These are phyloP conservation scores for Blastobotrys arbuscula DNA, from an alignment of 1,139 yeast species.

Conservation along the genomic window DNA sequence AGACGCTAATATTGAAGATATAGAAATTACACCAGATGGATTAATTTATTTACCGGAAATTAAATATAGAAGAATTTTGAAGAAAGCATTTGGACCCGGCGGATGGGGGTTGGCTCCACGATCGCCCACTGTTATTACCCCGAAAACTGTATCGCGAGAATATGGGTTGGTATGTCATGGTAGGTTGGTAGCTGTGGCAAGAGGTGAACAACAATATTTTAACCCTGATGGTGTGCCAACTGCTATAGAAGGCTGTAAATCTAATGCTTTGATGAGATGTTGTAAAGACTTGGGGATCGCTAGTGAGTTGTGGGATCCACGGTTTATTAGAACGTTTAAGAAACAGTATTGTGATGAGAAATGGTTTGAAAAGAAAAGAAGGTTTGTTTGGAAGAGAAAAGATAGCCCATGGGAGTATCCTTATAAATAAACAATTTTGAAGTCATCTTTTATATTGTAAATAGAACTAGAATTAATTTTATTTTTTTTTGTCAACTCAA, in stretches of 20 bases:
- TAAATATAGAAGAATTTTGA: slow-evolving; percentile 82
- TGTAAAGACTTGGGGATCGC: slow-evolving; percentile 97
- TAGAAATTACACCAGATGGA: slow-evolving; percentile 96
- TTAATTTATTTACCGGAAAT: slow-evolving; percentile 87
- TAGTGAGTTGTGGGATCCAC: slow-evolving; percentile 95
- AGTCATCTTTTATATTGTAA: neutral
- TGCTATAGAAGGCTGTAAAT: slow-evolving; percentile 95
- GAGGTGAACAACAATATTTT: slow-evolving; percentile 95
- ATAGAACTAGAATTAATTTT: slow-evolving; percentile 4
- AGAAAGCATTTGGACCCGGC: slow-evolving; percentile 94
- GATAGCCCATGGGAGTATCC: slow-evolving; percentile 74
- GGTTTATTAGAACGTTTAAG: slow-evolving; percentile 77
- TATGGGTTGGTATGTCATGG: slow-evolving; percentile 86
- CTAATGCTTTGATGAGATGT: slow-evolving; percentile 95
- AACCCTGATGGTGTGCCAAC: slow-evolving; percentile 85
- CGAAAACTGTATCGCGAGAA: slow-evolving; percentile 68
- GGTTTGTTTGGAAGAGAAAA: slow-evolving; percentile 72
- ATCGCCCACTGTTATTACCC: slow-evolving; percentile 72
- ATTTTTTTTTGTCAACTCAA: too few relatives aligned
- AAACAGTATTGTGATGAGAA: slow-evolving; percentile 70
- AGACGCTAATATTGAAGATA: slow-evolving; percentile 59
- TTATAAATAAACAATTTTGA: slow-evolving; percentile 40
- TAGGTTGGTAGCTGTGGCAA: slow-evolving; percentile 79
- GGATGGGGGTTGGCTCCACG: slow-evolving; percentile 99
- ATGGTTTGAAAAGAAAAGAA: slow-evolving; percentile 83